phyloP scores from a whole-genome alignment of 106 monocot genomes.

The Triglochin maritima region DNA sequence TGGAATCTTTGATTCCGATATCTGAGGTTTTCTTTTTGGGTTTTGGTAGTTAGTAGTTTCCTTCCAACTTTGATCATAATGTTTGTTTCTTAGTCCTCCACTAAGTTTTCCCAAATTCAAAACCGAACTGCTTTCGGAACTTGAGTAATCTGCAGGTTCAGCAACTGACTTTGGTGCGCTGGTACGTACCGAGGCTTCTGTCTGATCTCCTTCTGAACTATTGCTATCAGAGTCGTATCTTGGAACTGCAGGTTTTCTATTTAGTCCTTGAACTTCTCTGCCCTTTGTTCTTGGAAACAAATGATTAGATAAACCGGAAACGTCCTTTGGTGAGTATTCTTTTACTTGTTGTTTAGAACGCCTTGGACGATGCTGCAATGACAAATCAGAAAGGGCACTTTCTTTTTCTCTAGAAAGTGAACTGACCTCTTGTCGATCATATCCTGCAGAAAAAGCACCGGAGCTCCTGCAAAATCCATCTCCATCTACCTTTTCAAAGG shows the following conservation, averaged over 20 bases:
- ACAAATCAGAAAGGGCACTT: too few relatives aligned
- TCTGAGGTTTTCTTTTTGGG: neutral
- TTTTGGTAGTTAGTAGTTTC: neutral
- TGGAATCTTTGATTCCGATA: neutral
- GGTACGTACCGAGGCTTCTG: neutral
- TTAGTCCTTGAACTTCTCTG: neutral
- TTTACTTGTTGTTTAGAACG: neutral
- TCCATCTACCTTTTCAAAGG: too few relatives aligned
- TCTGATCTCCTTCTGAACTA: neutral
- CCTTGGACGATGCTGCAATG: too few relatives aligned
- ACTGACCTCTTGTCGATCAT: too few relatives aligned
- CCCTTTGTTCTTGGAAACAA: neutral
- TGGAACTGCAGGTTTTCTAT: neutral
- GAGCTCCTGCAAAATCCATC: too few relatives aligned
- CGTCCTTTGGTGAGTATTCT: neutral
- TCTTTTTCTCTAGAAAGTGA: too few relatives aligned
- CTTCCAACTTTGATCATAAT: neutral
- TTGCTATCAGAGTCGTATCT: neutral
- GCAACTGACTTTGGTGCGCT: too few relatives aligned
- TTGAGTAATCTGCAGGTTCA: neutral
- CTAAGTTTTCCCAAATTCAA: conserved; percentile 2
- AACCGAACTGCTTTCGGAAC: neutral
- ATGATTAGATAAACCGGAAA: neutral
- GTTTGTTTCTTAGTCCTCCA: conserved; percentile 14
- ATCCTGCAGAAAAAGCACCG: too few relatives aligned